Percentiles rank a stretch among this genome's conserved stretches.
phyloP scores from a whole-genome alignment of 106 monocot species.

The Dactylorhiza incarnata region DNA sequence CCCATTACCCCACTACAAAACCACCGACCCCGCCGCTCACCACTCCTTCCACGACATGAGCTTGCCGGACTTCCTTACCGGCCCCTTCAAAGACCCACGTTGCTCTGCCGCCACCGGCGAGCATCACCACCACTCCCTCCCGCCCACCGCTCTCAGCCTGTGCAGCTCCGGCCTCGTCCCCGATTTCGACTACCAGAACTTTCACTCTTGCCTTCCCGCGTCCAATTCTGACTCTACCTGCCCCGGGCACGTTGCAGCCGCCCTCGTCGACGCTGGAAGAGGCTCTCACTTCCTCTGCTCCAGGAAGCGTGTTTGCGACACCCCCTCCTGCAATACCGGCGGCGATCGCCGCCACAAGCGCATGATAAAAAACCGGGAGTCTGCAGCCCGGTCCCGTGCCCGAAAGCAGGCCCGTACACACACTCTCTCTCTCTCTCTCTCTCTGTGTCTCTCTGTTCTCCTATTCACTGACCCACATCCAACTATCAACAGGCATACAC shows the following conservation, averaged over 20 bases:
- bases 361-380: slow-evolving; percentile 88
- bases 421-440: background rate
- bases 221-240: slow-evolving; percentile 6
- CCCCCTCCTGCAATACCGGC: background rate
- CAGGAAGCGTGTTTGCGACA: slow-evolving; percentile 2
- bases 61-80: slow-evolving; percentile 52
- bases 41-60: slow-evolving; percentile 20
- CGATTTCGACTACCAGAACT: background rate
- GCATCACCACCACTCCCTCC: background rate
- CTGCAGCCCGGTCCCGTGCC: slow-evolving; percentile 69
- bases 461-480: background rate
- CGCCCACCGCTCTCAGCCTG: slow-evolving; percentile 19
- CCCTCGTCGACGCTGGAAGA: slow-evolving; percentile 3
- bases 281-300: slow-evolving; percentile 5
- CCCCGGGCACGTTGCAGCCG: background rate
- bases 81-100: slow-evolving; percentile 15
- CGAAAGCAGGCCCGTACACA: slow-evolving; percentile 54
- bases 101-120: background rate
- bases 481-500: slow-evolving; percentile 42
- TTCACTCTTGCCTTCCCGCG: background rate
- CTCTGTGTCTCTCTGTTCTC: background rate
- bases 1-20: background rate
- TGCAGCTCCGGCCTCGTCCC: background rate
- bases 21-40: background rate
- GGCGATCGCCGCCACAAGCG: slow-evolving; percentile 53